Conservation (phyloP, 805 yeast species). For the Scheffersomyces stipitis region DNA sequence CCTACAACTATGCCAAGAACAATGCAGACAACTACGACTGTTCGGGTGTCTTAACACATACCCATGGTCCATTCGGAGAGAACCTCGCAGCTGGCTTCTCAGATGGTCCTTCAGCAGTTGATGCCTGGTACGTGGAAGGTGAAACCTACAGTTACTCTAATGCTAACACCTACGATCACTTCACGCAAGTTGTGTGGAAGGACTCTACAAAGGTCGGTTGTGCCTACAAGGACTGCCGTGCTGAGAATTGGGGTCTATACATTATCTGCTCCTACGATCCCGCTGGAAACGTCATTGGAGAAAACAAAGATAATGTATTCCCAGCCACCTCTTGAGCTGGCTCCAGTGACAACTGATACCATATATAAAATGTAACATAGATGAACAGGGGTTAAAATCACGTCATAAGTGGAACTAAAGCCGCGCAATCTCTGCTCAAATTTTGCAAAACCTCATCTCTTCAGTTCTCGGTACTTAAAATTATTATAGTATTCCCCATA, state of each 20-base stretch:
- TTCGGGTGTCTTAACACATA: slow-evolving; percentile 36
- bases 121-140: slow-evolving; percentile 40
- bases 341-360: too few species aligned
- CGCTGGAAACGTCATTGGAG: slow-evolving; percentile 35
- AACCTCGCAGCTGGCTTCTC: slow-evolving; percentile 37
- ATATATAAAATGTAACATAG: too few species aligned
- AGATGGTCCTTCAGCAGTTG: slow-evolving; percentile 27
- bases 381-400: too few species aligned
- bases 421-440: too few species aligned
- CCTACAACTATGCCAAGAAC: slow-evolving; percentile 33
- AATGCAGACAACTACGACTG: slow-evolving; percentile 38
- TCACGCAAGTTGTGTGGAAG: slow-evolving; percentile 34
- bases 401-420: too few species aligned
- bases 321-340: too few species aligned
- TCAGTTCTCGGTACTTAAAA: too few species aligned
- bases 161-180: slow-evolving; percentile 28
- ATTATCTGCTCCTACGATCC: slow-evolving; percentile 36
- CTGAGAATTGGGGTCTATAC: slow-evolving; percentile 32
- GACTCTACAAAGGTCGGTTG: slow-evolving; percentile 29
- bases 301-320: slow-evolving; percentile 26
- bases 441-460: too few species aligned
- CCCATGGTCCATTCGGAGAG: slow-evolving; percentile 38
- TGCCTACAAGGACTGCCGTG: slow-evolving; percentile 31
- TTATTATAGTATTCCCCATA: too few species aligned
- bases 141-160: slow-evolving; percentile 22